These are phyloP conservation scores for Hyaloscypha hepaticicola DNA, from an alignment of 495 filamentous ascomycete species.

Conservation along the genomic window DNA sequence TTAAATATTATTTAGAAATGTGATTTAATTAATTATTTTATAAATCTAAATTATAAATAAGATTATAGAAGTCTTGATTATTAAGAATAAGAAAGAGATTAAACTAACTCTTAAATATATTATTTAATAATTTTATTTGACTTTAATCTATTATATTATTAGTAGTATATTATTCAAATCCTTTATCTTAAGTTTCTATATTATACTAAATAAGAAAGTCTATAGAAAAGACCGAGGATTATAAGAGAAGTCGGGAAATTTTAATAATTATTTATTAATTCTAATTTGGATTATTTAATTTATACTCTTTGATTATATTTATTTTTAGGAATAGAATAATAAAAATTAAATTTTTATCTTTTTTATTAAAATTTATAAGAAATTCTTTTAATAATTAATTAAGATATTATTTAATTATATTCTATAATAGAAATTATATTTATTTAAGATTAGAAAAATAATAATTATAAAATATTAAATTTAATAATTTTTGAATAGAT, in stretches of 20 bases:
- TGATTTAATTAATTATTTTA: conserved; percentile 10
- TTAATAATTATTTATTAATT: too few species aligned
- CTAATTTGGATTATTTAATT: too few species aligned
- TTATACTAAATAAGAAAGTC: conserved; percentile 19
- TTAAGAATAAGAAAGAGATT: too few species aligned
- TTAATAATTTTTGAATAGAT: too few species aligned
- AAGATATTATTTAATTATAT: conserved; percentile 21
- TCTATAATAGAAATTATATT: conserved; percentile 19
- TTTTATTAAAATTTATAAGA: conserved; percentile 20
- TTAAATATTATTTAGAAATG: conserved; percentile 6
- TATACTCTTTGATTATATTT: too few species aligned
- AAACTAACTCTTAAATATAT: conserved; percentile 17
- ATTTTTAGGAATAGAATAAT: too few species aligned
- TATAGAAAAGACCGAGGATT: too few species aligned
- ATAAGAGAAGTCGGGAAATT: too few species aligned
- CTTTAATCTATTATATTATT: conserved; percentile 22
- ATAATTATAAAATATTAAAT: too few species aligned
- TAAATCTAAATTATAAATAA: conserved; percentile 7
- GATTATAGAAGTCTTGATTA: too few species aligned
- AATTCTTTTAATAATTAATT: conserved; percentile 22
- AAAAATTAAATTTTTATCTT: conserved; percentile 23
- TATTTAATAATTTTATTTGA: conserved; percentile 17
- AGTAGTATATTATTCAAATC: conserved; percentile 15
- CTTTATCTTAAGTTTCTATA: conserved; percentile 17
- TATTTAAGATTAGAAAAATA: conserved; percentile 24